Evolutionary conservation across 257 asterid genomes (phyloP).

Genomic region (Plectranthus barbatus): DNA sequence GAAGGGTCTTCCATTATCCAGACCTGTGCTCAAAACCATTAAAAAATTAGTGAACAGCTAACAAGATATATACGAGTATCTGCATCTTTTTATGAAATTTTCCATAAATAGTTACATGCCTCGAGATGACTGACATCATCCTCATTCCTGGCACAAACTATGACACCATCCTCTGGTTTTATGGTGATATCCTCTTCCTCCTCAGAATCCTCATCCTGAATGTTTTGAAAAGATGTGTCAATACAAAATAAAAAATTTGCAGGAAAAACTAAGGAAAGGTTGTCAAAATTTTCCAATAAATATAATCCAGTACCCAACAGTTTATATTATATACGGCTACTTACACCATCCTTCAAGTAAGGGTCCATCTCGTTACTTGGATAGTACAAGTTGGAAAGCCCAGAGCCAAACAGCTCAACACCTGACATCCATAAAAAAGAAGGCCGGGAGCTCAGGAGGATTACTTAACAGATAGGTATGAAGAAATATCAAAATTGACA

Average conservation of each 20-base stretch:
- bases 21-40: conserved; percentile 36
- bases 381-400: conserved; percentile 47
- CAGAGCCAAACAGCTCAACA: conserved; percentile 64
- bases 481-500: neutral
- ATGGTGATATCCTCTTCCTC: conserved; percentile 66
- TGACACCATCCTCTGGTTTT: conserved; percentile 72
- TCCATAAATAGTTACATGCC: conserved; percentile 39
- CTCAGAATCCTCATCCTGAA: conserved; percentile 71
- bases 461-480: neutral
- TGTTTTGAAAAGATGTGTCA: conserved; percentile 4
- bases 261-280: neutral
- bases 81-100: neutral
- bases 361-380: conserved; percentile 78
- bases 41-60: neutral
- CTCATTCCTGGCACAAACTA: conserved; percentile 83
- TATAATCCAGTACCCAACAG: neutral
- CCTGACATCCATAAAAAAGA: conserved; percentile 31
- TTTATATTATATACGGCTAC: conserved; percentile 17
- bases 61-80: neutral
- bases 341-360: conserved; percentile 56
- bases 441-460: neutral
- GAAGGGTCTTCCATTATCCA: conserved; percentile 67
- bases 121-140: conserved; percentile 90
- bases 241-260: neutral
- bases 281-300: neutral